These are phyloP conservation scores for Alliaria petiolata DNA, from an alignment of 345 rosid species.

Conservation along the genomic window DNA sequence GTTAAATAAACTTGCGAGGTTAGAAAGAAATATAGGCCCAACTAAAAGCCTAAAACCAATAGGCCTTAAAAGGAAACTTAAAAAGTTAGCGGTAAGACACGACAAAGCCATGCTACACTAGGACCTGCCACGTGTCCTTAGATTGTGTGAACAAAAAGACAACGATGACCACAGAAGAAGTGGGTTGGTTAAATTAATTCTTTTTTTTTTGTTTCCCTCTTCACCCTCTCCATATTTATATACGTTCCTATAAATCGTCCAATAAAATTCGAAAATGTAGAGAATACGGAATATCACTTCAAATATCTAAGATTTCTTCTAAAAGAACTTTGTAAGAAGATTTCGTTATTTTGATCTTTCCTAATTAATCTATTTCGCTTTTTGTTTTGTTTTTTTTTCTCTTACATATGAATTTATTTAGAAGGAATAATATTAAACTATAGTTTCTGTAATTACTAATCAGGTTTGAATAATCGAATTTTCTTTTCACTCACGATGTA, in stretches of 20 bases:
- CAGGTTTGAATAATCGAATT: not conserved
- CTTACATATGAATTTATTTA: not conserved
- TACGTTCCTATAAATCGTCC: slow-evolving; percentile 6
- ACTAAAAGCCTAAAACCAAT: not conserved
- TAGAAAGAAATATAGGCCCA: not conserved
- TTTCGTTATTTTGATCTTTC: not conserved
- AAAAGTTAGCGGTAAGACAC: not conserved
- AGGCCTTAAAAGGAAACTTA: not conserved
- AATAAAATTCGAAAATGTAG: too few species aligned
- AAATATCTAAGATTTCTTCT: not conserved
- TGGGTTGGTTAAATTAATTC: slow-evolving; percentile 16
- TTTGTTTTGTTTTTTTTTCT: too few species aligned
- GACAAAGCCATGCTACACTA: slow-evolving; percentile 15
- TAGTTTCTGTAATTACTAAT: not conserved
- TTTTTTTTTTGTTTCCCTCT: not conserved
- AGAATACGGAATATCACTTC: not conserved
- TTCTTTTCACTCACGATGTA: not conserved
- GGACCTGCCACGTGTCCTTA: slow-evolving; percentile 23
- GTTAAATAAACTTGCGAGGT: not conserved
- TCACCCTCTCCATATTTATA: not conserved
- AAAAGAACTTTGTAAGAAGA: not conserved
- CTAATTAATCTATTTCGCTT: not conserved
- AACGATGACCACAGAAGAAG: slow-evolving; percentile 18
- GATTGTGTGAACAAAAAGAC: slow-evolving; percentile 20
- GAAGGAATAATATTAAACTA: not conserved